A percentile compares a stretch with the other conserved stretches of the same genome.
Evolutionary conservation across 2,329 filamentous ascomycete species (phyloP).

Genomic region (Phyllosticta paracitricarpa): DNA sequence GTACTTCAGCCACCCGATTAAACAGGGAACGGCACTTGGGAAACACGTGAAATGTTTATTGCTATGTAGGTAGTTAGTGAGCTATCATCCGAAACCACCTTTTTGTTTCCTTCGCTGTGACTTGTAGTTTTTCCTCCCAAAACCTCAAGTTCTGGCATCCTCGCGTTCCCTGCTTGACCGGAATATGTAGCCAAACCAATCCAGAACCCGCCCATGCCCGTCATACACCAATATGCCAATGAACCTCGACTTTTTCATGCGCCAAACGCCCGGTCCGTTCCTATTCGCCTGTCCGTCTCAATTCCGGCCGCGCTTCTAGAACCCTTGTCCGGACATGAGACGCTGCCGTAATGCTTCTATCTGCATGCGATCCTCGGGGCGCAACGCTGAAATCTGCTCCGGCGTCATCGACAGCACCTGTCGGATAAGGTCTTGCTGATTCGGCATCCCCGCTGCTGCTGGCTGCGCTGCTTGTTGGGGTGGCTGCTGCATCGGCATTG

Average conservation of each 20-base stretch:
- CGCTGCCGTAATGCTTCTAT: conserved; percentile 66
- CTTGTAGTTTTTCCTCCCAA: too few species aligned
- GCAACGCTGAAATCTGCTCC: conserved; percentile 67
- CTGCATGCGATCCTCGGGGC: conserved; percentile 65
- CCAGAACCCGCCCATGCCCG: conserved; percentile 1
- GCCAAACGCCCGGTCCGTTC: conserved; percentile 8
- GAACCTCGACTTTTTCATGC: conserved; percentile 1
- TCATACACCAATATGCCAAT: conserved; percentile 1
- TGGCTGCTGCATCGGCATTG: conserved; percentile 34
- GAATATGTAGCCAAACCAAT: conserved; percentile 8
- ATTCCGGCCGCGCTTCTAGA: conserved; percentile 1
- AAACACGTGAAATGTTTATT: conserved; percentile 3
- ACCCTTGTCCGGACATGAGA: conserved; percentile 31
- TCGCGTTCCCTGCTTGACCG: conserved; percentile 1
- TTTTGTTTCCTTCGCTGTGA: too few species aligned
- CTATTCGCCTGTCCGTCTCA: not conserved
- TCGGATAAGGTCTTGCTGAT: conserved; percentile 65
- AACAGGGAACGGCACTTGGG: conserved; percentile 5
- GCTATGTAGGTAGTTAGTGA: not conserved
- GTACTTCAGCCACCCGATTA: conserved; percentile 7
- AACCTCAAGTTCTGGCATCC: too few species aligned
- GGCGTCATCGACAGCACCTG: conserved; percentile 74
- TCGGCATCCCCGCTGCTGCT: conserved; percentile 27
- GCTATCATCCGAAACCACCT: not conserved
- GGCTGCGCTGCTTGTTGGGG: conserved; percentile 20